Conservation (phyloP, 345 rosid species). For the Populus deltoides region DNA sequence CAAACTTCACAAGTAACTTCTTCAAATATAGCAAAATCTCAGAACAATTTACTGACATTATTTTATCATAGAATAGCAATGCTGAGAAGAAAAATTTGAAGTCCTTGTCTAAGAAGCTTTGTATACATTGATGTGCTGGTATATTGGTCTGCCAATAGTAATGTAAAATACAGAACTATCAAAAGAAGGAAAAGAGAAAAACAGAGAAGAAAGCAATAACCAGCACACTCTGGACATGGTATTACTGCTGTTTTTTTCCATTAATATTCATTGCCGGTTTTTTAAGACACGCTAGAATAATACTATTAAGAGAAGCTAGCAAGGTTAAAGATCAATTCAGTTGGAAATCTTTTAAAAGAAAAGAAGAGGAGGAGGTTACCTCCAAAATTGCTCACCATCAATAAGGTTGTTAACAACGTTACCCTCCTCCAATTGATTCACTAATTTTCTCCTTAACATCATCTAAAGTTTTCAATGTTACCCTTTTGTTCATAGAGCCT, state of each 20-base stretch:
- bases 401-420: no score
- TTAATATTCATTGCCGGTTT: no score
- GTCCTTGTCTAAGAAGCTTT: neutral
- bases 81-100: neutral
- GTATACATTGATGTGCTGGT: neutral
- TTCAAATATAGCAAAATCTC: neutral
- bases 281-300: no score
- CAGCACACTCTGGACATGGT: neutral
- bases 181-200: neutral
- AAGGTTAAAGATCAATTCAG: no score
- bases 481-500: neutral
- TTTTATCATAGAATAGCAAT: neutral
- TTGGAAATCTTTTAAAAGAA: no score
- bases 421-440: no score
- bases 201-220: neutral
- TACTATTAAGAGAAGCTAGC: no score
- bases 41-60: neutral
- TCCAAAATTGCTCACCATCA: no score
- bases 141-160: neutral
- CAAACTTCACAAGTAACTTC: neutral
- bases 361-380: no score
- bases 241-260: neutral
- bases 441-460: no score
- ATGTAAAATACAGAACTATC: neutral
- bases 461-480: neutral